Evolutionary conservation across 1,139 yeast species (phyloP).

Genomic region (Blastobotrys petasosporus): DNA sequence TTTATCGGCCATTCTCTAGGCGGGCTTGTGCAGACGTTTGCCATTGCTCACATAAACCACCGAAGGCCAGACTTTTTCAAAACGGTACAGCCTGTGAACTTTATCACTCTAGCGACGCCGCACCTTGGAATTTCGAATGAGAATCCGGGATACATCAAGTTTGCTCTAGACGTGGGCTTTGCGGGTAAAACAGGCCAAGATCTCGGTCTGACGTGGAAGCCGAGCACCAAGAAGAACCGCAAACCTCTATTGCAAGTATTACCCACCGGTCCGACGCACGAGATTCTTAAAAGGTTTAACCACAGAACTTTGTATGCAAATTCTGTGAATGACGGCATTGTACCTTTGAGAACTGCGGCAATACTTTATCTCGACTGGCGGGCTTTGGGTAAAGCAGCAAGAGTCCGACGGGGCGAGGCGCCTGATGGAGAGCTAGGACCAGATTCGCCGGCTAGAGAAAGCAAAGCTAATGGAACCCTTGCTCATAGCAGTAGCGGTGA

Average conservation of each 20-base stretch:
- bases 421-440: background rate
- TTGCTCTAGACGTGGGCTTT: conserved; percentile 80
- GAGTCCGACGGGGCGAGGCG: conserved; percentile 33
- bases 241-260: conserved; percentile 65
- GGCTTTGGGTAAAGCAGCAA: conserved; percentile 47
- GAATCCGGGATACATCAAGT: conserved; percentile 79
- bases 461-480: background rate
- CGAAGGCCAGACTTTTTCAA: conserved; percentile 70
- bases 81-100: conserved; percentile 66
- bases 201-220: conserved; percentile 54
- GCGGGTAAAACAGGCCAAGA: conserved; percentile 95
- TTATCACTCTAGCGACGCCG: conserved; percentile 83
- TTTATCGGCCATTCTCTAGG: conserved; percentile 92
- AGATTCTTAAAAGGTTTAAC: conserved; percentile 53
- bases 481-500: conserved; percentile 3
- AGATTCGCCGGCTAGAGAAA: background rate
- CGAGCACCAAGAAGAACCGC: conserved; percentile 24
- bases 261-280: conserved; percentile 79
- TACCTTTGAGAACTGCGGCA: conserved; percentile 84
- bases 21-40: conserved; percentile 84
- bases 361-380: conserved; percentile 72
- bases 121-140: conserved; percentile 79
- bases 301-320: conserved; percentile 75
- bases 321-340: conserved; percentile 85
- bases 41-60: conserved; percentile 71